Evolutionary conservation across 768 basidiomycete species (phyloP), one percentile per base, ranked within the genome.

Genomic region (Serendipita sp.): DNA sequence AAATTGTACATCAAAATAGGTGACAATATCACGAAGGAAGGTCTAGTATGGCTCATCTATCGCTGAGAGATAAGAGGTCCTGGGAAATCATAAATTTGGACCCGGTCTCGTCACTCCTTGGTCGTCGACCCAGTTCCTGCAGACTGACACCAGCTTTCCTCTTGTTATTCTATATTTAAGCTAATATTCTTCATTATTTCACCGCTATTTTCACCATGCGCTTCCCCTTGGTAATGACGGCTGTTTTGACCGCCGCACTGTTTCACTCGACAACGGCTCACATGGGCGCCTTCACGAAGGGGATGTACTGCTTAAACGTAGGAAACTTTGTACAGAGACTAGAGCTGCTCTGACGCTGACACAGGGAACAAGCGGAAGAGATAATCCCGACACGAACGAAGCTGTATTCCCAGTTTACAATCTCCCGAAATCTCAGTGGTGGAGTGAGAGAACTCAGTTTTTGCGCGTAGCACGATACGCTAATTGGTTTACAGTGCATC

Each of bases 271-370:
- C 53, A 26, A 24, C 1, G 22, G 62, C 45, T 30, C 62, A 62
- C 44, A 38, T 62, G 24, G 62, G 24, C 30, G 62, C 62, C 5
- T 62, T 43, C 30, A 11, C 43, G 13, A 51, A 33, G 26, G 62
- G 62, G 20, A 62, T 62, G 62, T 62, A 62, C 28, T 62, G 62
- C 28, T 24, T 20, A 7, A 48, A 45, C 17, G 61, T 62, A 43
- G 17, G 24, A 11, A 28, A 1, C 11, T 11, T 24, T 28, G 1
- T 28, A 11, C 14, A 11, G 11, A 22, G 17, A 24, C 53, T 4
- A 2, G 24, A 26, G 9, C 9, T 28, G 17, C 22, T 13, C 28
- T 45, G 33, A 45, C 61, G 3, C 22, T n/a, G 53, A n/a, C 9
- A 61, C 62, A 58, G 53, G 53, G 53, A 22, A 58, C 53, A 2